Percentiles rank a stretch among this genome's conserved stretches.
phyloP scores from a whole-genome alignment of 306 rosid genomes.

The Senna tora region DNA sequence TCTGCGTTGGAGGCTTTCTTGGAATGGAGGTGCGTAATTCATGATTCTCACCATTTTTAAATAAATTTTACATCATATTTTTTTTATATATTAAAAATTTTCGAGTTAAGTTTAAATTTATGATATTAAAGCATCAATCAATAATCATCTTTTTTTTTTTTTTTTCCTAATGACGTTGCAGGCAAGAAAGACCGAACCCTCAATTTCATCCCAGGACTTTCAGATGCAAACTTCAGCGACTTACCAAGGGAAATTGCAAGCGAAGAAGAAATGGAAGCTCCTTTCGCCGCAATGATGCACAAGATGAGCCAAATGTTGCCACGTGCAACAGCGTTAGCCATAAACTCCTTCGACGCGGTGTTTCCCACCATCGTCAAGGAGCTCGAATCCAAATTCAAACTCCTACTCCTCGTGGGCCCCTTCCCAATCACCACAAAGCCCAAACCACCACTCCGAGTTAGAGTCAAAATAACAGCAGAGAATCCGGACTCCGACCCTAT shows the following conservation, averaged over 20 bases:
- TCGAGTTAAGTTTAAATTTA: no score
- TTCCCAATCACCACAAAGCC: slow-evolving; percentile 41
- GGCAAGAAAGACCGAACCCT: slow-evolving; percentile 23
- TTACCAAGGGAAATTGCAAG: slow-evolving; percentile 52
- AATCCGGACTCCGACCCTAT: no score
- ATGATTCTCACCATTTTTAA: no score
- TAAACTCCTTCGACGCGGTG: slow-evolving; percentile 61
- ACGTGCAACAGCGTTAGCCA: slow-evolving; percentile 55
- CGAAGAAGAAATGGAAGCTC: slow-evolving; percentile 21
- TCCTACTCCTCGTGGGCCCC: slow-evolving; percentile 65
- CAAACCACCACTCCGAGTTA: no score
- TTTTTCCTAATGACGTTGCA: slow-evolving; percentile 12
- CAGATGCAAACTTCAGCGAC: slow-evolving; percentile 41
- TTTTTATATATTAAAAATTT: no score
- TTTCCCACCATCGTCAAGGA: slow-evolving; percentile 30
- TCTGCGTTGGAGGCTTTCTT: slow-evolving; percentile 35
- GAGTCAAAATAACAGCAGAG: no score
- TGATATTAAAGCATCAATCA: no score
- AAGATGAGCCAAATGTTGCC: slow-evolving; percentile 65
- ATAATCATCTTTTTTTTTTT: no score
- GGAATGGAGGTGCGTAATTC: slow-evolving; percentile 2
- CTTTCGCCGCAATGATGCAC: slow-evolving; percentile 46
- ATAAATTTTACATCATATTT: no score
- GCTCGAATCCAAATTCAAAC: slow-evolving; percentile 41
- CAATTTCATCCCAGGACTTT: slow-evolving; percentile 61